Conservation (phyloP, 225 moss, liverwort and hornwort genomes). For the Sphagnum contortum region DNA sequence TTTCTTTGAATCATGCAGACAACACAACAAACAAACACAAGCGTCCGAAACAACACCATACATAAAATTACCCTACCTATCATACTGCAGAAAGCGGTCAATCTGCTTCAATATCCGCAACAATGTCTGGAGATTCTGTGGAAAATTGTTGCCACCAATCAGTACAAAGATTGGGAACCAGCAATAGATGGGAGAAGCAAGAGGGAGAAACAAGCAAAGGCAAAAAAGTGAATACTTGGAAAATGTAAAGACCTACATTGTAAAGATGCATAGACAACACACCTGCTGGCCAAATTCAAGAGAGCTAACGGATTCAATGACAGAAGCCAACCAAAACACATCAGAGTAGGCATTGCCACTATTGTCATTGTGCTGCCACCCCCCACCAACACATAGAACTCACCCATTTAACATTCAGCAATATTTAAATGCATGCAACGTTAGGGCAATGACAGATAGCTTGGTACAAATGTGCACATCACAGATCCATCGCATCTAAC, state of each 20-base stretch:
- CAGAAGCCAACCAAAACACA: constrained; percentile 92
- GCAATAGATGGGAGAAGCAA: too few species aligned
- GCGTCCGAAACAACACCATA: too few species aligned
- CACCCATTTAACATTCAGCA: not conserved
- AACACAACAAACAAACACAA: too few species aligned
- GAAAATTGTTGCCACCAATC: not conserved
- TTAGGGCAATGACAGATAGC: too few species aligned
- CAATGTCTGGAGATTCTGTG: constrained; percentile 73
- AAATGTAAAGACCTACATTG: too few species aligned
- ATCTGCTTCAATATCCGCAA: constrained; percentile 91
- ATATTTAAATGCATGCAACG: too few species aligned
- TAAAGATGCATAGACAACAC: not conserved
- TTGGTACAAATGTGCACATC: too few species aligned
- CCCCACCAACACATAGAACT: constrained; percentile 8
- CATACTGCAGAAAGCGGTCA: constrained; percentile 94
- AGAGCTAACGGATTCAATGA: constrained; percentile 84
- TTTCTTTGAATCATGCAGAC: too few species aligned
- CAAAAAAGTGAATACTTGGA: too few species aligned
- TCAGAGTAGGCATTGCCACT: constrained; percentile 89
- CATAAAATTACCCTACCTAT: constrained; percentile 34
- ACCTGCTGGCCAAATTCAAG: constrained; percentile 93
- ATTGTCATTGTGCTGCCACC: constrained; percentile 89
- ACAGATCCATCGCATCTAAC: too few species aligned
- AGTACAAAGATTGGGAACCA: not conserved
- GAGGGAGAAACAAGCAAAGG: too few species aligned